Base-by-base conservation (phyloP, 768 basidiomycete genomes). In the Termitomyces sp. region DNA sequence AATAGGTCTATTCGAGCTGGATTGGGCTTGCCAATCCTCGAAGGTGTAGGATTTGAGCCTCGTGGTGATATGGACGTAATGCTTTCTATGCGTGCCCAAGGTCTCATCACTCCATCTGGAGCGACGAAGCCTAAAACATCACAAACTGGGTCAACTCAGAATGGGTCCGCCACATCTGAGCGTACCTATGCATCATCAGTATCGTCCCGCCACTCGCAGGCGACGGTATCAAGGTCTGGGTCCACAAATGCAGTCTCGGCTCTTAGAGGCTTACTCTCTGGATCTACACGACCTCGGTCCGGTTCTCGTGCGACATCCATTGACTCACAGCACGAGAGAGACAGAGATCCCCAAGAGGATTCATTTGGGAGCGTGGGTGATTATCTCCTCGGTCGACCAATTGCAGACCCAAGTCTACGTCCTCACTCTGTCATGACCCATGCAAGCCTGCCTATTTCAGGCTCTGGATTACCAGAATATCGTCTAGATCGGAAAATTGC, bases 1-100 rank as follows among this genome's bases (percentile, higher is more conserved):
- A n/a, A 17, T 56, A 90, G 88, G 61, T 83, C 87, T 38, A 71
- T 87, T 26, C 84, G 86, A 21, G 87, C 84, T 9, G 88, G 88
- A 15, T 67, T 90, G 12, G 79, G 81, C 34, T 68, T 74, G 22
- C 69, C 81, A 26, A 69, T 70, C 21, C 61, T 71, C 3, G 71
- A 75, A 21, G 73, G 71, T 15, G 71, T 78, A 26, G 73, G 71
- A 9, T 71, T 78, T 24, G 89, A 89, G 57, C 88, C 87, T 21
- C 77, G 83, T 45, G 89, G 89, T 6, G 89, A 91, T 64, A 81
- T 91, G 74, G 89, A 91, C 65, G 89, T 90, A 45, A 87, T 90
- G 81, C 75, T 91, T 35, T 85, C 87, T 30, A 88, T 91, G 76
- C 84, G 84, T 46, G 75, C 82, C 32, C 87, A 88, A 61, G 83